phyloP scores from a whole-genome alignment of 306 rosid species.

The Cajanus cajan region DNA sequence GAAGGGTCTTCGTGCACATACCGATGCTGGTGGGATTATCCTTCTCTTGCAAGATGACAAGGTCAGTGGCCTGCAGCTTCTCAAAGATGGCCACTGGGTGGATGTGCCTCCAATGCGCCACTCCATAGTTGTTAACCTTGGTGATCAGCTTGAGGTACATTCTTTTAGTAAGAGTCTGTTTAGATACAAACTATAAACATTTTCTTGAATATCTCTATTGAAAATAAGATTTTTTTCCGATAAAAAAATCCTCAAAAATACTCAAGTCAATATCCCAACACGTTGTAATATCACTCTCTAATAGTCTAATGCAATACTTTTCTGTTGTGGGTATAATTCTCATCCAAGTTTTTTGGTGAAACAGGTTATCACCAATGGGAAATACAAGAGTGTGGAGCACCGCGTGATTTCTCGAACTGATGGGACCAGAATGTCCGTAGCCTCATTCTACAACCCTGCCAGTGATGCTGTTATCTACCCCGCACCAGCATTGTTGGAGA shows the following conservation, averaged over 20 bases:
- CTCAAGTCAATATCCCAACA: no score
- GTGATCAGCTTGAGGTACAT: conserved; percentile 1
- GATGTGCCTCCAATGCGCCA: conserved; percentile 1
- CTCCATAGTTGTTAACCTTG: not conserved
- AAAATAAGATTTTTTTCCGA: no score
- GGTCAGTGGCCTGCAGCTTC: not conserved
- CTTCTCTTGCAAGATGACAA: conserved; percentile 5
- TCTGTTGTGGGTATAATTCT: not conserved
- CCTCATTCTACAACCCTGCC: conserved; percentile 7
- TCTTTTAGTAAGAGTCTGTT: not conserved
- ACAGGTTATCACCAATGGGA: not conserved
- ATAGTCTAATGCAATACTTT: not conserved
- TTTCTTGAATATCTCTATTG: no score
- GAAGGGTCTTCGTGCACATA: not conserved
- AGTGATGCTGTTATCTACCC: conserved; percentile 4
- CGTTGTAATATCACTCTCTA: no score
- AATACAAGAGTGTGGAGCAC: not conserved
- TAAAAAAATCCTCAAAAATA: no score
- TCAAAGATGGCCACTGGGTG: not conserved
- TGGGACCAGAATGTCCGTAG: conserved; percentile 1
- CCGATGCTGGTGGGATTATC: not conserved
- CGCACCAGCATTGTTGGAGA: not conserved
- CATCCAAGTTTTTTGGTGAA: not conserved
- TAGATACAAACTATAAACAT: no score
- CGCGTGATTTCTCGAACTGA: not conserved